Percentiles rank a stretch among this genome's conserved stretches.
Evolutionary conservation across 164 flowering plant genomes (phyloP).

Genomic region (Platanus orientalis): DNA sequence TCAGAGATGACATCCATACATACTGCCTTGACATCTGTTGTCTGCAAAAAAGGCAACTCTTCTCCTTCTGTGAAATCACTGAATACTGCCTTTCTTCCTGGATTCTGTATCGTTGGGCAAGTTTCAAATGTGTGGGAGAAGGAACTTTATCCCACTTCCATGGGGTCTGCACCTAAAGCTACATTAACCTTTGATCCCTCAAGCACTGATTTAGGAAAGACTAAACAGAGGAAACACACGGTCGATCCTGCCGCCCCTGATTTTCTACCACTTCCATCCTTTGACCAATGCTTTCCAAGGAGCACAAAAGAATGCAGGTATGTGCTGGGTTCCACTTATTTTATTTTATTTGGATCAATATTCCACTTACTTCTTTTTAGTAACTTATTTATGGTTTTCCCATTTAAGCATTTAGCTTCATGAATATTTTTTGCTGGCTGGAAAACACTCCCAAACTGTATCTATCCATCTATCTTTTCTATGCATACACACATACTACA

Average conservation of each 20-base stretch:
- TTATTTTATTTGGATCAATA: neutral
- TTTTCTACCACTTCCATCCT: constrained; percentile 65
- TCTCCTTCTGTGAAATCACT: constrained; percentile 29
- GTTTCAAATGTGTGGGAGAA: constrained; percentile 26
- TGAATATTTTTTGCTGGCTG: neutral
- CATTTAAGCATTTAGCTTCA: neutral
- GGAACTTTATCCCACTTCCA: constrained; percentile 19
- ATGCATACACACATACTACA: too few relatives aligned
- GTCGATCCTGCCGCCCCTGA: constrained; percentile 69
- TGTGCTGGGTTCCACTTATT: neutral
- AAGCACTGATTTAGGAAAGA: constrained; percentile 32
- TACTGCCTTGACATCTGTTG: constrained; percentile 33
- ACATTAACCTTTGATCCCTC: constrained; percentile 67
- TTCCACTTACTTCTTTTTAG: neutral
- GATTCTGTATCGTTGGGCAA: constrained; percentile 31
- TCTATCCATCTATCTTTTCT: too few relatives aligned
- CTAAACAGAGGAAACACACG: constrained; percentile 51
- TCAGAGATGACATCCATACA: constrained; percentile 55
- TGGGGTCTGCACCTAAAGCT: constrained; percentile 35
- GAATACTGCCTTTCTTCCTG: constrained; percentile 43
- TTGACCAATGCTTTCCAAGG: constrained; percentile 71
- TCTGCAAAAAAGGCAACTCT: constrained; percentile 40
- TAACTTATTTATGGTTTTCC: neutral
- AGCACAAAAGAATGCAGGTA: constrained; percentile 67
- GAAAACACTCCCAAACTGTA: neutral